A percentile compares a stretch with the other conserved stretches of the same genome.
Conservation (phyloP, 192 early-diverging fungal species). For the Chytriomyces sp. region DNA sequence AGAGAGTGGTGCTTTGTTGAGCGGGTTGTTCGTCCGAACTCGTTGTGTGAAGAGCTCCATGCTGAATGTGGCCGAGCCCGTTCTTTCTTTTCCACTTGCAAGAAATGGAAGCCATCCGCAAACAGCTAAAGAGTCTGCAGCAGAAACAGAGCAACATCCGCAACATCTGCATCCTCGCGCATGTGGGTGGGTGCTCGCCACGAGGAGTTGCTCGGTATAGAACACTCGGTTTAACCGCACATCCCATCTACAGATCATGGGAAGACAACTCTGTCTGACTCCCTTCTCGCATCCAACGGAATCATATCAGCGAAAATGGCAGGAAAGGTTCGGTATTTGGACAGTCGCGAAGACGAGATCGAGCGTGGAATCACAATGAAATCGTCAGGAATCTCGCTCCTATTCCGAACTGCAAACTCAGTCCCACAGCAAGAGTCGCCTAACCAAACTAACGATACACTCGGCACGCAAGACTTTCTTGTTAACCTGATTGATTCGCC, state of each 20-base stretch:
- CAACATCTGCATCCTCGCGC: conserved; percentile 98
- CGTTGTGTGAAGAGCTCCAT: background rate
- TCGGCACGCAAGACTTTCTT: conserved; percentile 68
- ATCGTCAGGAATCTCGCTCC: conserved; percentile 92
- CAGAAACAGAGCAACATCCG: conserved; percentile 62
- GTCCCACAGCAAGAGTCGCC: background rate
- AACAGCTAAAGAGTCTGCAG: conserved; percentile 13
- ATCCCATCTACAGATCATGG: conserved; percentile 35
- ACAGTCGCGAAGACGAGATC: conserved; percentile 96
- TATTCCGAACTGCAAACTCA: conserved; percentile 58
- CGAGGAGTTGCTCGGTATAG: background rate
- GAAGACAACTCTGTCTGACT: conserved; percentile 97
- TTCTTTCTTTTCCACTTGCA: background rate
- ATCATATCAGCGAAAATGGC: conserved; percentile 96
- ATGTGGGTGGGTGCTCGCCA: conserved; percentile 85
- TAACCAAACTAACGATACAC: background rate
- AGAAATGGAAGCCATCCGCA: conserved; percentile 17
- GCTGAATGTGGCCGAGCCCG: background rate
- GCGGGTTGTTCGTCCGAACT: background rate
- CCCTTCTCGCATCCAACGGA: conserved; percentile 94
- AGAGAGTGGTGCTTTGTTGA: background rate
- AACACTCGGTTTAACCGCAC: background rate
- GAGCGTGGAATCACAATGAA: conserved; percentile 99
- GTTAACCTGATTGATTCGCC: conserved; percentile 98
- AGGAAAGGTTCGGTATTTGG: conserved; percentile 94